Evolutionary conservation across 768 basidiomycete species (phyloP).

Genomic region (Fistulinella prunicolor): DNA sequence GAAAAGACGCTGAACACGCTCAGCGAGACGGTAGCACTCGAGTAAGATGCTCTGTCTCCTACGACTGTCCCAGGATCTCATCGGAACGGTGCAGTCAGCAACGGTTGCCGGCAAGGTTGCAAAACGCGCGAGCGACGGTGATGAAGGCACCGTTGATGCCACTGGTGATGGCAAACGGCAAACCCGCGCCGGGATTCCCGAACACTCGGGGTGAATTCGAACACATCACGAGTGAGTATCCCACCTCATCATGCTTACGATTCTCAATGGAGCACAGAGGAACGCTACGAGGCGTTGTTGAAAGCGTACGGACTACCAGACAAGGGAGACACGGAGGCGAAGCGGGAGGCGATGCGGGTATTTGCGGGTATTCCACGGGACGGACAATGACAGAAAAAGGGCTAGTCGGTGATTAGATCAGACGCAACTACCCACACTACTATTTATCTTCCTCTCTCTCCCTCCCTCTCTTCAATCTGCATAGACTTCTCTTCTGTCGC

Average conservation of each 20-base stretch:
- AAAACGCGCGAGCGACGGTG: constrained; percentile 33
- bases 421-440: too few relatives aligned
- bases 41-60: constrained; percentile 22
- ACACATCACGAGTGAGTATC: constrained; percentile 39
- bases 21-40: constrained; percentile 32
- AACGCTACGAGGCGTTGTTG: constrained; percentile 39
- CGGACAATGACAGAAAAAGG: constrained; percentile 11
- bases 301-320: constrained; percentile 34
- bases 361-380: constrained; percentile 37
- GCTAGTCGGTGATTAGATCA: too few relatives aligned
- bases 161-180: constrained; percentile 32
- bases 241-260: too few relatives aligned
- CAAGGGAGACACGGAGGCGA: constrained; percentile 40
- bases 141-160: constrained; percentile 34
- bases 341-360: constrained; percentile 36
- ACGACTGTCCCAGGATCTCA: too few relatives aligned
- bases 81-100: constrained; percentile 28
- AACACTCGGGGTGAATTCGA: constrained; percentile 42
- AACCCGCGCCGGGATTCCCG: constrained; percentile 37
- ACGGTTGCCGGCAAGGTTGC: constrained; percentile 36
- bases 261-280: constrained; percentile 27
- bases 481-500: neutral
- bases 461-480: too few relatives aligned
- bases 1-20: constrained; percentile 36
- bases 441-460: too few relatives aligned